These are phyloP conservation scores for Carallia brachiata DNA, from an alignment of 345 rosid genomes.

Conservation along the genomic window DNA sequence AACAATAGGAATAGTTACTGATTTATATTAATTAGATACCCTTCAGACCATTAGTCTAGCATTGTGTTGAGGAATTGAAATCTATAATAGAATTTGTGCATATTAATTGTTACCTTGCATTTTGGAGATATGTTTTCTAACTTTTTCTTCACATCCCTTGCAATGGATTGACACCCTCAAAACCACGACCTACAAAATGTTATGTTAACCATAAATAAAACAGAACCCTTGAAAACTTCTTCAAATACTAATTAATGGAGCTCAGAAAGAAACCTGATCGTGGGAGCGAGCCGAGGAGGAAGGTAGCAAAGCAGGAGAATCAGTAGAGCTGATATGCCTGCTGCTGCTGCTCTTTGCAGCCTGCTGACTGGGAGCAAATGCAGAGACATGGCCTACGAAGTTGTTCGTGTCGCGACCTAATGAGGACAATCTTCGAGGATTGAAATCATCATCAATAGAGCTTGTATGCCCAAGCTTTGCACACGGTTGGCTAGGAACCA, in stretches of 20 bases:
- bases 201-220: neutral
- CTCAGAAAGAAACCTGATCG: conserved; percentile 44
- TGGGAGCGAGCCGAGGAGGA: conserved; percentile 45
- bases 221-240: too few species aligned
- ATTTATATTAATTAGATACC: too few species aligned
- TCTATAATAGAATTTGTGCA: neutral
- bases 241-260: neutral
- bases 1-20: neutral
- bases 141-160: conserved; percentile 96
- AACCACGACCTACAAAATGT: conserved; percentile 62
- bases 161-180: conserved; percentile 89
- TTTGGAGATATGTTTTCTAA: conserved; percentile 83
- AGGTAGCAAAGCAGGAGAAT: conserved; percentile 27
- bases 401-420: neutral
- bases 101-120: conserved; percentile 62
- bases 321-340: neutral
- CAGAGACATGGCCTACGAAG: neutral
- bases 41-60: too few species aligned
- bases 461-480: conserved; percentile 22
- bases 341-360: neutral
- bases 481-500: conserved; percentile 24
- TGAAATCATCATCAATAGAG: conserved; percentile 7
- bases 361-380: neutral
- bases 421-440: conserved; percentile 19
- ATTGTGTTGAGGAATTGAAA: too few species aligned